Percentiles rank a stretch among this genome's conserved stretches.
Conservation (phyloP, 2,329 filamentous ascomycete genomes). For the Fusarium redolens region DNA sequence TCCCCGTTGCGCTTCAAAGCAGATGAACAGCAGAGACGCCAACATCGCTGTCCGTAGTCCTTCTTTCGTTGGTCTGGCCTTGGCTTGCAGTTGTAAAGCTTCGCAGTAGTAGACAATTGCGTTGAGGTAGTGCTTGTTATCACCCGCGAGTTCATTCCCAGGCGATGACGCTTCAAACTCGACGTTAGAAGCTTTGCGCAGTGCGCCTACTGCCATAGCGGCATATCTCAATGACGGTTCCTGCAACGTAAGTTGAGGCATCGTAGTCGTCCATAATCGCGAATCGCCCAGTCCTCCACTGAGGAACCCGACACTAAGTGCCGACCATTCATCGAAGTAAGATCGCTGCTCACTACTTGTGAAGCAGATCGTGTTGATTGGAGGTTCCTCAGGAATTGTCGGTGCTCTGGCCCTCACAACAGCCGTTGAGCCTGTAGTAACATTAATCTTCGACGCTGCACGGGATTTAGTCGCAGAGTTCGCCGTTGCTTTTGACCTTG, state of each 20-base stretch:
- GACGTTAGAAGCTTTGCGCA: slow-evolving; percentile 50
- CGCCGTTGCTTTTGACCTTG: slow-evolving; percentile 13
- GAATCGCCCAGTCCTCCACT: slow-evolving; percentile 51
- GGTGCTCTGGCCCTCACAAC: slow-evolving; percentile 49
- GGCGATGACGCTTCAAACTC: slow-evolving; percentile 36
- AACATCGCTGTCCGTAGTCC: slow-evolving; percentile 54
- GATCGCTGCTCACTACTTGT: slow-evolving; percentile 48
- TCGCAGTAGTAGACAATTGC: slow-evolving; percentile 56
- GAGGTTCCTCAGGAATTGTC: slow-evolving; percentile 48
- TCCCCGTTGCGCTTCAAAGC: slow-evolving; percentile 55
- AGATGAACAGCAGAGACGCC: slow-evolving; percentile 55
- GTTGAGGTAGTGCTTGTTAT: slow-evolving; percentile 55
- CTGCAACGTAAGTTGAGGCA: slow-evolving; percentile 54
- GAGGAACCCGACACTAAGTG: slow-evolving; percentile 50
- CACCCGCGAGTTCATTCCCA: slow-evolving; percentile 30
- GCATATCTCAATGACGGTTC: slow-evolving; percentile 53
- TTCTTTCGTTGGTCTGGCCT: slow-evolving; percentile 51
- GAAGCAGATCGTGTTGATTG: slow-evolving; percentile 51
- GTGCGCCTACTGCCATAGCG: slow-evolving; percentile 55
- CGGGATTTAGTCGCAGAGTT: slow-evolving; percentile 11
- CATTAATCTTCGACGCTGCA: slow-evolving; percentile 26
- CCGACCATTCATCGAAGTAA: slow-evolving; percentile 55
- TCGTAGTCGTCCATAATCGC: slow-evolving; percentile 54
- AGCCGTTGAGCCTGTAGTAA: slow-evolving; percentile 30
- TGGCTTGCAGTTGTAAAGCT: slow-evolving; percentile 54